A percentile compares a stretch with the other conserved stretches of the same genome.
These are phyloP conservation scores for Hygrophorus russula DNA, from an alignment of 768 basidiomycete species.

Conservation along the genomic window DNA sequence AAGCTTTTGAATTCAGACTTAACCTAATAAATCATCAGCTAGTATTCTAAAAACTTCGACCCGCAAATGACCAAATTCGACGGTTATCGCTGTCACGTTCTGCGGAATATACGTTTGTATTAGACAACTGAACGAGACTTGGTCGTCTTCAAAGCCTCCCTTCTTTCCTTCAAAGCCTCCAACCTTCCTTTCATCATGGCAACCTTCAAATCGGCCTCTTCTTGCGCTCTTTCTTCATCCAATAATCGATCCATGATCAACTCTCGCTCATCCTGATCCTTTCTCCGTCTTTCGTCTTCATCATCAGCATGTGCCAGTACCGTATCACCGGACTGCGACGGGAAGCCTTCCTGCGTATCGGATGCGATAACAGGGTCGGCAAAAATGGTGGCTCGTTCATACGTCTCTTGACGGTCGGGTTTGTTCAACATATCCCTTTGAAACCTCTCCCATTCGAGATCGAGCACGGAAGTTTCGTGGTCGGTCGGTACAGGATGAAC, in stretches of 20 bases:
- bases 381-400: conserved; percentile 57
- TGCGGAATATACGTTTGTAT: too few species aligned
- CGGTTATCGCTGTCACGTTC: too few species aligned
- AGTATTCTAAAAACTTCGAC: too few species aligned
- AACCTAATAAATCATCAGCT: too few species aligned
- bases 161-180: conserved; percentile 39
- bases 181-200: conserved; percentile 50
- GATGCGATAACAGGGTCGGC: conserved; percentile 54
- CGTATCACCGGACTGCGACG: conserved; percentile 19
- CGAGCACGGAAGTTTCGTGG: conserved; percentile 28
- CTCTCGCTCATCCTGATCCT: conserved; percentile 65
- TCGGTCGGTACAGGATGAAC: conserved; percentile 7
- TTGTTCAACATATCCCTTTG: conserved; percentile 48
- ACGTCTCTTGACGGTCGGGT: conserved; percentile 36
- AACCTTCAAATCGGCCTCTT: conserved; percentile 78
- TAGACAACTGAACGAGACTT: neutral
- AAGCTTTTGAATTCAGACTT: too few species aligned
- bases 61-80: too few species aligned
- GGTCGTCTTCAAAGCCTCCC: conserved; percentile 16
- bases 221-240: conserved; percentile 80
- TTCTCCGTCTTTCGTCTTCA: conserved; percentile 38
- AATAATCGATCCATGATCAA: conserved; percentile 77
- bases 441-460: conserved; percentile 67
- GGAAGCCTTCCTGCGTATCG: conserved; percentile 38
- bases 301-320: conserved; percentile 18